phyloP scores from a whole-genome alignment of 2,329 filamentous ascomycete genomes.

The Colletotrichum salicis region DNA sequence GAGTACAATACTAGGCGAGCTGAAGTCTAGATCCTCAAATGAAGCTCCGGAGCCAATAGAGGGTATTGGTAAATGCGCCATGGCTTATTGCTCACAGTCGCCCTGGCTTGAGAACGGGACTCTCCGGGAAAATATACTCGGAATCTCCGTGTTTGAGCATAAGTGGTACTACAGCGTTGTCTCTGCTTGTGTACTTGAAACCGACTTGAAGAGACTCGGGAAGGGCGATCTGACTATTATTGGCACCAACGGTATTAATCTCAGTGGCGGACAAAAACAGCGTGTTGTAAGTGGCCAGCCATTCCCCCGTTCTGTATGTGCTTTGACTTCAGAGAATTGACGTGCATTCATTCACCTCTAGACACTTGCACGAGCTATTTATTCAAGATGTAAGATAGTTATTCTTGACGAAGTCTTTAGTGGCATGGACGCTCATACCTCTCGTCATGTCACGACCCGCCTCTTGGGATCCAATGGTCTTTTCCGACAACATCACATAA shows the following conservation, averaged over 20 bases:
- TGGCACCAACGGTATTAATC: constrained; percentile 19
- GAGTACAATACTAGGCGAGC: constrained; percentile 15
- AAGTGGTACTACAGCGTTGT: constrained; percentile 10
- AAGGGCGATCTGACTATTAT: not conserved
- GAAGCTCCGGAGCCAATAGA: not conserved
- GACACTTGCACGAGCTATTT: constrained; percentile 19
- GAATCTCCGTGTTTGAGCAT: not conserved
- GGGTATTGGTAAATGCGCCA: not conserved
- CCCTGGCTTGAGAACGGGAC: constrained; percentile 26
- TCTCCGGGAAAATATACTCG: constrained; percentile 11
- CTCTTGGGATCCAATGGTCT: constrained; percentile 1
- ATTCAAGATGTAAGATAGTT: constrained; percentile 4
- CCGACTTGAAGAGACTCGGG: not conserved
- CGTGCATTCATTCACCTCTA: not conserved
- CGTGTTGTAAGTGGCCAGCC: constrained; percentile 9
- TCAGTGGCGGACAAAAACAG: constrained; percentile 26
- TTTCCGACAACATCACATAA: not conserved
- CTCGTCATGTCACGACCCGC: not conserved
- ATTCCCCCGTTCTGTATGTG: not conserved
- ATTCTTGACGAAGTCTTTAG: constrained; percentile 29
- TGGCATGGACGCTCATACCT: constrained; percentile 22
- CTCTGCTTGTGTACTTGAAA: constrained; percentile 12
- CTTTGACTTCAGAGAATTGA: not conserved
- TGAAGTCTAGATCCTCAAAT: not conserved
- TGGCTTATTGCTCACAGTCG: constrained; percentile 18